A percentile compares a stretch with the other conserved stretches of the same genome.
These are phyloP conservation scores for Aspergillus felis DNA, from an alignment of 2,329 filamentous ascomycete genomes.

Conservation along the genomic window DNA sequence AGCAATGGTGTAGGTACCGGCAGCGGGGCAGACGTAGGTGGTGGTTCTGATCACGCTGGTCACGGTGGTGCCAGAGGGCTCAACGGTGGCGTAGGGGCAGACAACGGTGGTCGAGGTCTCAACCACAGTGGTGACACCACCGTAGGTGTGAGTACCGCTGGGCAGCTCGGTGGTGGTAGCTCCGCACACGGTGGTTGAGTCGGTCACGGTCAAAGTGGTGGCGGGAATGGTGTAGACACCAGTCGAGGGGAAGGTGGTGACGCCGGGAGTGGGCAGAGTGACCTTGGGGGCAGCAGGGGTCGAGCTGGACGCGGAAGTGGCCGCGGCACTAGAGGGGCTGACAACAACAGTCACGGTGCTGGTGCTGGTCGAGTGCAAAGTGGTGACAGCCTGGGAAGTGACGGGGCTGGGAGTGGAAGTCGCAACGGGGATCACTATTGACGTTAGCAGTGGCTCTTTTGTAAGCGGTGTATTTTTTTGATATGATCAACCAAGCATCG, in stretches of 20 bases:
- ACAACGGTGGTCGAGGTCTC: slow-evolving; percentile 62
- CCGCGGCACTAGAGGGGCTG: slow-evolving; percentile 12
- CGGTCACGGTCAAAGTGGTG: slow-evolving; percentile 64
- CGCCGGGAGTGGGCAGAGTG: slow-evolving; percentile 45
- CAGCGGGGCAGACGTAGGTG: slow-evolving; percentile 67
- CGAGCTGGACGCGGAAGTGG: slow-evolving; percentile 14
- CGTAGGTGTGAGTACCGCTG: slow-evolving; percentile 63
- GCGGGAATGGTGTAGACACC: slow-evolving; percentile 74
- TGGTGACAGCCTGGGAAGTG: slow-evolving; percentile 29
- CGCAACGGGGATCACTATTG: slow-evolving; percentile 37
- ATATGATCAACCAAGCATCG: neutral
- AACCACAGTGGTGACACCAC: slow-evolving; percentile 70
- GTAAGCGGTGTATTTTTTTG: neutral
- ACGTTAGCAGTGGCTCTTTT: slow-evolving; percentile 16
- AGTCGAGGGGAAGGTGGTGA: slow-evolving; percentile 58
- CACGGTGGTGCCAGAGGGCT: slow-evolving; percentile 54
- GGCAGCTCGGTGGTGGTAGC: slow-evolving; percentile 60
- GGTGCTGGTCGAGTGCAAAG: slow-evolving; percentile 37
- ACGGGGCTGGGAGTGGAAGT: slow-evolving; percentile 21
- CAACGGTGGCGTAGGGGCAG: slow-evolving; percentile 65
- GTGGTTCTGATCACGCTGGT: slow-evolving; percentile 67
- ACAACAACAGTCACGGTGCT: slow-evolving; percentile 33
- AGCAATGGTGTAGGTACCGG: slow-evolving; percentile 73
- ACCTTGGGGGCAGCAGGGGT: slow-evolving; percentile 25
- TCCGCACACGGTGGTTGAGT: slow-evolving; percentile 64